phyloP scores from a whole-genome alignment of 1,139 yeast species.

The Saccharomycopsis hybrid region DNA sequence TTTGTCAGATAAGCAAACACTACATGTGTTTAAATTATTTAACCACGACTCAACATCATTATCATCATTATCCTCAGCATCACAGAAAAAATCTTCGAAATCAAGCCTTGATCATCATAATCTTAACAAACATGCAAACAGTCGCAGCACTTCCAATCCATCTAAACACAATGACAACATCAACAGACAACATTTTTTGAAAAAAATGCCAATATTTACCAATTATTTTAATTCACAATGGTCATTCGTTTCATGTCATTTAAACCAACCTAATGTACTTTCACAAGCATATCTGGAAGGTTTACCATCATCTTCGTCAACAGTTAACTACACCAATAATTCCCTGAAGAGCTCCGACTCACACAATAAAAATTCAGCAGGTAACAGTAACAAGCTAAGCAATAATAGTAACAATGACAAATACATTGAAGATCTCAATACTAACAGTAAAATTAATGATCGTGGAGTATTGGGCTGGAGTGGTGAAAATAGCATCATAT shows the following conservation, averaged over 20 bases:
- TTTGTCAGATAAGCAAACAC: constrained; percentile 79
- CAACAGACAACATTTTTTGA: constrained; percentile 45
- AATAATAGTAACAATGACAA: constrained; percentile 23
- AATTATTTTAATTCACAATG: constrained; percentile 79
- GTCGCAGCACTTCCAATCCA: neutral
- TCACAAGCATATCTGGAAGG: neutral
- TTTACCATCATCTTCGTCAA: neutral
- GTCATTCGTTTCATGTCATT: constrained; percentile 80
- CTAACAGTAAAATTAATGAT: constrained; percentile 35
- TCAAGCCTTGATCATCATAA: too few relatives aligned
- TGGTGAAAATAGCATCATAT: constrained; percentile 56
- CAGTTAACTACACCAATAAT: too few relatives aligned
- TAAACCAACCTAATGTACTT: constrained; percentile 32
- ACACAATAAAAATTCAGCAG: constrained; percentile 15
- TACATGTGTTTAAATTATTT: constrained; percentile 70
- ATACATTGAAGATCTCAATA: constrained; percentile 28
- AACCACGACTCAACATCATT: constrained; percentile 5
- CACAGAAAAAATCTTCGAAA: neutral
- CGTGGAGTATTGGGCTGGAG: constrained; percentile 76
- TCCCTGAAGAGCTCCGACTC: neutral
- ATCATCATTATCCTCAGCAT: neutral
- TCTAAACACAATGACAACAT: neutral
- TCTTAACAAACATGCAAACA: too few relatives aligned
- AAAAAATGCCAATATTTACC: constrained; percentile 63
- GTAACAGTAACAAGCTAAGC: constrained; percentile 15